Evolutionary conservation across 495 filamentous ascomycete genomes (phyloP), one percentile per base, ranked within the genome.

Genomic region (Melanomma pulvis-pyrius): DNA sequence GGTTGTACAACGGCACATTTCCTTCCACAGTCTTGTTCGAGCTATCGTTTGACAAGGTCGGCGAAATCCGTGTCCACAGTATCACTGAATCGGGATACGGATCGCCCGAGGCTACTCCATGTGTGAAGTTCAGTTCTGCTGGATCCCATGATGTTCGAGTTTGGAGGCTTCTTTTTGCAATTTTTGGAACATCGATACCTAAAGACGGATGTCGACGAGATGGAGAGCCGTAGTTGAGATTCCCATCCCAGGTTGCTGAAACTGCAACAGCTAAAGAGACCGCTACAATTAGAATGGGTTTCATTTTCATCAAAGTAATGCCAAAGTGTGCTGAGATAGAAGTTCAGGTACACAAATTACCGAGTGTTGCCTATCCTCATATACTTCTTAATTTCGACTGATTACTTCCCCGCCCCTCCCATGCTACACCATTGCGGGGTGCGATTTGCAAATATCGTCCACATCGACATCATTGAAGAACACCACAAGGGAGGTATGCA

Each of bases 91-190:
- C 74, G 12, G 83, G 74, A 67, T 84, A 88, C 0, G 87, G 87
- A 71, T 90, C 87, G 17, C 87, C 87, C 19, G 83, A 86, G 9
- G 87, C 87, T 17, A 90, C 81, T 58, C 87, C 85, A 63, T 90
- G 87, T 7, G 87, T 90, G 73, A 90, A 90, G 61, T 82, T 81
- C 52, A 88, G 74, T 63, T 81, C 66, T n/a, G 76, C 76, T 17
- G 83, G 65, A 48, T 75, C 68, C 74, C 79, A 78, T 6, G 73
- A n/a, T 6, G 73, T 63, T 12, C 80, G 74, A 26, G 73, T 74
- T 6, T 71, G 59, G 46, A 76, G 74, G 49, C 79, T 75, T 21
- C 80, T 68, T 63, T 80, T 81, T 61, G 76, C 77, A 36, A 81
- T 74, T 19, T 47, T 60, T 0, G 54, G 78, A 24, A 85, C 77